Conservation (phyloP, 2,329 filamentous ascomycete genomes). For the Cercospora beticola region DNA sequence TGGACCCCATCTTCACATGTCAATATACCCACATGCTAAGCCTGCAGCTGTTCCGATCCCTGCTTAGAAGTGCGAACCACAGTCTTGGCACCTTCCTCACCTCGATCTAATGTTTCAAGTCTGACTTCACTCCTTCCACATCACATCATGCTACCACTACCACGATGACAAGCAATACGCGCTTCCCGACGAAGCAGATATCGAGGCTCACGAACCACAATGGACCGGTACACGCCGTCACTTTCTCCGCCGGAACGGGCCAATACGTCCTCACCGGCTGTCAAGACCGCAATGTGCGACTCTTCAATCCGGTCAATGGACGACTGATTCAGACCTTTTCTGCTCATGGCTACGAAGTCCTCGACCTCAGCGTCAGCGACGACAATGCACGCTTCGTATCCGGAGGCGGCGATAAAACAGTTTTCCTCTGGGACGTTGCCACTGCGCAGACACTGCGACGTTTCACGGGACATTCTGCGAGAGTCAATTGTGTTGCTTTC, state of each 20-base stretch:
- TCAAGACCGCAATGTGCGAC: slow-evolving; percentile 77
- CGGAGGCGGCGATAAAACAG: slow-evolving; percentile 83
- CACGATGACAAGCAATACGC: slow-evolving; percentile 16
- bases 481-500: slow-evolving; percentile 78
- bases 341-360: slow-evolving; percentile 88
- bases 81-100: slow-evolving; percentile 3
- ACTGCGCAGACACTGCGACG: slow-evolving; percentile 74
- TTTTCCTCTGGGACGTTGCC: slow-evolving; percentile 93
- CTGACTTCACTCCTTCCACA: not conserved
- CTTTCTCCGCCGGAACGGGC: slow-evolving; percentile 50
- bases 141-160: slow-evolving; percentile 12
- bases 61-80: not conserved
- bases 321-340: slow-evolving; percentile 80
- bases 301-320: slow-evolving; percentile 68
- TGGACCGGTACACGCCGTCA: slow-evolving; percentile 48
- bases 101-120: not conserved
- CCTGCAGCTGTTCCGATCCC: not conserved
- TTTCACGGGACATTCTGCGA: slow-evolving; percentile 63
- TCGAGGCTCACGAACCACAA: slow-evolving; percentile 37
- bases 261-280: slow-evolving; percentile 75
- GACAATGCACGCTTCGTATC: slow-evolving; percentile 85
- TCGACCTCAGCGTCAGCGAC: slow-evolving; percentile 69
- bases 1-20: slow-evolving; percentile 3
- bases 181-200: slow-evolving; percentile 31
- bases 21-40: not conserved